These are phyloP conservation scores for Vanderwaltozyma yarrowii DNA, from an alignment of 805 yeast genomes.

Conservation along the genomic window DNA sequence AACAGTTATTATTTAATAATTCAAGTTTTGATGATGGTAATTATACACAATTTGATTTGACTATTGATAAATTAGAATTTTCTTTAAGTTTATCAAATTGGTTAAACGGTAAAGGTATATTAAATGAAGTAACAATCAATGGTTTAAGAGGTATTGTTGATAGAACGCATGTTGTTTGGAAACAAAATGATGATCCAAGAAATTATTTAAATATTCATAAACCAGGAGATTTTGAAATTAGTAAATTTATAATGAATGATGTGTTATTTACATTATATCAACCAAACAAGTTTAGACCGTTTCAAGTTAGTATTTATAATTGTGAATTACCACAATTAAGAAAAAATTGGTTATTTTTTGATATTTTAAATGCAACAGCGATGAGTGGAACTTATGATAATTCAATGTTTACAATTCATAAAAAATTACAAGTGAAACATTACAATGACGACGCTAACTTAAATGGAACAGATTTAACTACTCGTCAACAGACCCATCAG, in stretches of 20 bases:
- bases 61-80: conserved; percentile 75
- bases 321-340: conserved; percentile 73
- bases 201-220: conserved; percentile 60
- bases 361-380: conserved; percentile 70
- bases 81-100: conserved; percentile 77
- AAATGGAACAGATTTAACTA: not conserved
- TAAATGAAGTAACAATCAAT: conserved; percentile 66
- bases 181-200: conserved; percentile 70
- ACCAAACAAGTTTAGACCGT: conserved; percentile 73
- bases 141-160: conserved; percentile 92
- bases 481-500: no score
- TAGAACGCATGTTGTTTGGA: conserved; percentile 79
- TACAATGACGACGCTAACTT: not conserved
- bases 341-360: conserved; percentile 90
- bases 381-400: conserved; percentile 90
- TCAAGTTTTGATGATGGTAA: conserved; percentile 72
- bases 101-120: conserved; percentile 81
- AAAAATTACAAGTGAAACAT: conserved; percentile 20
- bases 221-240: conserved; percentile 92
- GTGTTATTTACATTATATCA: conserved; percentile 72
- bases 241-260: conserved; percentile 73
- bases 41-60: conserved; percentile 89
- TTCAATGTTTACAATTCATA: conserved; percentile 84
- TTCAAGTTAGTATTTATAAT: conserved; percentile 78
- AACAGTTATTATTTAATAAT: conserved; percentile 24